Conservation (phyloP, 2,329 filamentous ascomycete species). For the Myriosclerotinia scirpicola region DNA sequence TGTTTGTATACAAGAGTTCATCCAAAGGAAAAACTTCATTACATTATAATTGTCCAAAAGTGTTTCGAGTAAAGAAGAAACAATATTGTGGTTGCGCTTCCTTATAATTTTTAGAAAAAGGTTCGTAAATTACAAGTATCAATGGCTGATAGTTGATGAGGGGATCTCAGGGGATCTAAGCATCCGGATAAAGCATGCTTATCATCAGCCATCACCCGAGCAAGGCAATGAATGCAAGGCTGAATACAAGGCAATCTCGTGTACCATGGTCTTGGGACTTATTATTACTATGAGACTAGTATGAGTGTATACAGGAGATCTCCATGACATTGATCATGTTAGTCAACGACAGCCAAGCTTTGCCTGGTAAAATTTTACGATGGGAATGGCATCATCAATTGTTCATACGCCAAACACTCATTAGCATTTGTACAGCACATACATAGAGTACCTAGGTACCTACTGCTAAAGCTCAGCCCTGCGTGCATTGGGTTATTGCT, state of each 20-base stretch:
- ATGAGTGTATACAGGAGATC: background rate
- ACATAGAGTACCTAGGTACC: background rate
- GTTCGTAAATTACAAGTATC: background rate
- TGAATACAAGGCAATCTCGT: slow-evolving; percentile 7
- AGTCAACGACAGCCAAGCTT: slow-evolving; percentile 3
- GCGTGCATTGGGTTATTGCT: background rate
- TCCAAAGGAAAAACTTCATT: no score
- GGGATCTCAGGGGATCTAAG: background rate
- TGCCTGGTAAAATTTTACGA: background rate
- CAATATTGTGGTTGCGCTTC: background rate
- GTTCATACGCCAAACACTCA: background rate
- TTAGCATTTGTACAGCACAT: slow-evolving; percentile 5
- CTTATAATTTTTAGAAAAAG: background rate
- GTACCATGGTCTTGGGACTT: slow-evolving; percentile 4
- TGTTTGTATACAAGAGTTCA: background rate
- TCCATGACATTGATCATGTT: background rate
- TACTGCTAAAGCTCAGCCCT: background rate
- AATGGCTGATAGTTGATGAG: slow-evolving; percentile 3
- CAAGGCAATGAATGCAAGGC: slow-evolving; percentile 15
- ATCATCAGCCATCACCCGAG: background rate
- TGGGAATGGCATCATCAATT: slow-evolving; percentile 7
- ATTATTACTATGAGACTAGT: background rate
- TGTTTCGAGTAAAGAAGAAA: background rate
- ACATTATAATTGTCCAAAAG: background rate
- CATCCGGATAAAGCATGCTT: slow-evolving; percentile 1